Percentiles rank a stretch among this genome's conserved stretches.
phyloP scores from a whole-genome alignment of 1,284 basidiomycete species.

The Rhodotorula sp. region DNA sequence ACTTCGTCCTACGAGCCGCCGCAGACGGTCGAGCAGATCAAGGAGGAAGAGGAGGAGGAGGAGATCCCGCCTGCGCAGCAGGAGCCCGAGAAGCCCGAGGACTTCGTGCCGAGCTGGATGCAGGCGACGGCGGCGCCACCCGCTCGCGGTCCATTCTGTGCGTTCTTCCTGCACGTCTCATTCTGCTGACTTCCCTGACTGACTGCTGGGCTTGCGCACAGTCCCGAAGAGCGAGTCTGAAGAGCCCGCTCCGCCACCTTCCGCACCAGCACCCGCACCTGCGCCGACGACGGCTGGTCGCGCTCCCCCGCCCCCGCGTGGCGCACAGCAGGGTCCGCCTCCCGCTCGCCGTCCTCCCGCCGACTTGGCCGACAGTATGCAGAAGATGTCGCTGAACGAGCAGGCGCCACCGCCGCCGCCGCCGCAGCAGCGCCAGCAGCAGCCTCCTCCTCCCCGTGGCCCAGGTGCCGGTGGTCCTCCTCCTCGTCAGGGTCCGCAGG shows the following conservation, averaged over 20 bases:
- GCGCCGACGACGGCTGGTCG: background rate
- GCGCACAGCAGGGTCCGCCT: no score
- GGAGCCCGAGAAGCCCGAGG: conserved; percentile 1
- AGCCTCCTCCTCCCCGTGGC: background rate
- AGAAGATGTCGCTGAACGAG: conserved; percentile 7
- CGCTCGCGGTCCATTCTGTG: background rate
- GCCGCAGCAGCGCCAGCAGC: background rate
- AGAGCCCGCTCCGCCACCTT: background rate
- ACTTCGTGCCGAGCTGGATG: conserved; percentile 34
- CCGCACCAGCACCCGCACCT: background rate
- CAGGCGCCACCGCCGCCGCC: background rate
- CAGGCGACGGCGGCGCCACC: conserved; percentile 9
- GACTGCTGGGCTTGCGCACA: background rate
- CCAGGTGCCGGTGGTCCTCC: background rate
- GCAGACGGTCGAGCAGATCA: conserved; percentile 15
- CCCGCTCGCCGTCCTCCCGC: no score
- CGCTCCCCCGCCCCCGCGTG: background rate
- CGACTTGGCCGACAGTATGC: conserved; percentile 6
- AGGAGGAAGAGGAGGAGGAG: conserved; percentile 31
- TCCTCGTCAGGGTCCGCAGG: background rate
- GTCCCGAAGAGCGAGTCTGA: conserved; percentile 3
- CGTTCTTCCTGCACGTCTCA: background rate
- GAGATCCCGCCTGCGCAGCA: background rate
- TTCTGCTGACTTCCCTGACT: background rate
- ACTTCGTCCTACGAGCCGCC: conserved; percentile 27